Evolutionary conservation across 257 asterid species (phyloP).

Genomic region (Fraxinus pennsylvanica): DNA sequence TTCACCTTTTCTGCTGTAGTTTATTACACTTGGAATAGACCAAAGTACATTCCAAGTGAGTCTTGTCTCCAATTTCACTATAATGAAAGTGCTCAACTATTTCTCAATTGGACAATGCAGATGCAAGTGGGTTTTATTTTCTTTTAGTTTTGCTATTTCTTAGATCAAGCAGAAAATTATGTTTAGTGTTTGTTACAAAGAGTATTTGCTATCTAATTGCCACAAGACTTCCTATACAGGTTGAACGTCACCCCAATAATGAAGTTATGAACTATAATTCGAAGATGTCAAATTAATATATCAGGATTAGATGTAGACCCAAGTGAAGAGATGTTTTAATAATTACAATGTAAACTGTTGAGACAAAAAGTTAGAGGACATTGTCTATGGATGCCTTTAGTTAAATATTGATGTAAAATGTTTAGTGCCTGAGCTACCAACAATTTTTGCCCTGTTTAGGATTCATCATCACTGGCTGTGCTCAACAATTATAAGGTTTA

Average conservation of each 20-base stretch:
- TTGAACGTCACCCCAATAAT: neutral
- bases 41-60: too few species aligned
- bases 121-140: neutral
- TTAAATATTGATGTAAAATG: neutral
- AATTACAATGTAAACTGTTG: neutral
- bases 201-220: neutral
- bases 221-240: neutral
- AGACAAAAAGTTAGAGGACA: neutral
- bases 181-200: neutral
- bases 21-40: neutral
- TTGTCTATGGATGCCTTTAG: neutral
- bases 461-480: neutral
- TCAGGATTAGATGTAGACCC: neutral
- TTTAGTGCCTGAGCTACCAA: neutral
- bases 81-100: neutral
- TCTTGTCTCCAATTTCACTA: neutral
- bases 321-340: neutral
- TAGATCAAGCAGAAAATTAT: neutral
- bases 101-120: neutral
- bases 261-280: neutral
- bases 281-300: neutral
- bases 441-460: neutral
- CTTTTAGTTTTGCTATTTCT: neutral
- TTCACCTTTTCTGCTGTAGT: neutral
- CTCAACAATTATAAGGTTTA: neutral